Percentiles rank a stretch among this genome's conserved stretches.
Evolutionary conservation across 441 rosid species (phyloP).

Genomic region (Manihot esculenta): DNA sequence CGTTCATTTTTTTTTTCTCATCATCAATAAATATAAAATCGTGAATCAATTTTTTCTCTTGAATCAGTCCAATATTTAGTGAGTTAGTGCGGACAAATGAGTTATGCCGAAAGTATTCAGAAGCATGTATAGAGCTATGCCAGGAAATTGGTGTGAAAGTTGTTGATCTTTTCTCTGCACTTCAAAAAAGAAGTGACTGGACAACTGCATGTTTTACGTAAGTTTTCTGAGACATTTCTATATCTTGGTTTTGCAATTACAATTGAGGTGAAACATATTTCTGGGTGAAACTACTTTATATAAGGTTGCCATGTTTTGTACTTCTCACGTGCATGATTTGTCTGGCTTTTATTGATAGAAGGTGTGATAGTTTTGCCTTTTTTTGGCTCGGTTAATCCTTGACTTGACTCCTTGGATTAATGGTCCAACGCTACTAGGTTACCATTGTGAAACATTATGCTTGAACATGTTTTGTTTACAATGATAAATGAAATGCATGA

Average conservation of each 20-base stretch:
- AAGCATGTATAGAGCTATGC: constrained; percentile 78
- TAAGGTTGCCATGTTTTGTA: not conserved
- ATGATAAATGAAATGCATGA: not conserved
- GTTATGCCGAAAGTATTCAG: constrained; percentile 65
- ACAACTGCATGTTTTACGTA: constrained; percentile 65
- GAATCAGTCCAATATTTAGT: constrained; percentile 50
- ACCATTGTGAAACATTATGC: not conserved
- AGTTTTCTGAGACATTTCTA: constrained; percentile 21
- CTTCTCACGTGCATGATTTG: not conserved
- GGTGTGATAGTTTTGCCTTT: too few species aligned
- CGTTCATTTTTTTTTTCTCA: constrained; percentile 6
- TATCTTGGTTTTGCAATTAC: not conserved
- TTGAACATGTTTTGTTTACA: not conserved
- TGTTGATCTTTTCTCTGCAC: constrained; percentile 67
- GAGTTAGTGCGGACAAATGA: constrained; percentile 80
- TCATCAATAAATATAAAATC: not conserved
- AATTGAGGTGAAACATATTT: not conserved
- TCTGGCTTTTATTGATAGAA: not conserved
- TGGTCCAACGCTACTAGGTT: not conserved
- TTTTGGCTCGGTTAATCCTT: not conserved
- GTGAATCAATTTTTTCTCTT: constrained; percentile 12
- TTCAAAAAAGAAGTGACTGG: constrained; percentile 71
- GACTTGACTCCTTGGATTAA: not conserved
- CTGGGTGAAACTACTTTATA: not conserved
- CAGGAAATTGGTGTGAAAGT: constrained; percentile 64